Evolutionary conservation across 1,139 yeast genomes (phyloP), one percentile per base, ranked within the genome.

Genomic region (Geotrichum fermentans): DNA sequence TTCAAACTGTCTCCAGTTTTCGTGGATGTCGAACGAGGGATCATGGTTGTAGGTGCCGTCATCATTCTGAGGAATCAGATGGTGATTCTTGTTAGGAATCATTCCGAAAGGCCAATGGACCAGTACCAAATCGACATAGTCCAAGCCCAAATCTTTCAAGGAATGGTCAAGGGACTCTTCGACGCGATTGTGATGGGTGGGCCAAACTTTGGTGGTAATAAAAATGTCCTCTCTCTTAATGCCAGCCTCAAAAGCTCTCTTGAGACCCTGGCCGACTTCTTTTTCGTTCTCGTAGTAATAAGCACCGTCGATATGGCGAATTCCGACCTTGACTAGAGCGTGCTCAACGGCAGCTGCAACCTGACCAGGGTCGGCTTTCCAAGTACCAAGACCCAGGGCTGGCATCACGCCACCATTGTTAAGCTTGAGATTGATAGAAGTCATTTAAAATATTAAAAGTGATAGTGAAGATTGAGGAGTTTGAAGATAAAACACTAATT

Each of bases 81-180:
- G 64, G 52, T 71, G 71, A 50, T 68, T 66, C 47, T 73, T 71
- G 34, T 67, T 66, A 39, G 70, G 70, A 52, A 73, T 73, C 50
- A 78, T 62, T 1, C 86, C 75, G 45, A 78, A 73, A 2, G 97
- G 97, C 96, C 95, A 88, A 69, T 90, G 97, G 61, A 86, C 77
- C 64, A 90, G 74, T 65, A 82, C 83, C 59, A 89, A 72, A 65
- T 90, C 97, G 50, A 90, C 82, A 61, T 89, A 89, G 47, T 85
- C 95, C 58, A 86, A 69, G 1, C 83, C 83, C 59, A 89, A 72
- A 60, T 80, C 79, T 58, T 75, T 64, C 61, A 90, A 73, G 2
- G 94, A 82, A 44, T 64, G 68, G 45, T 82, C 77, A 51, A 88
- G 69, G 4, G 84, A 86, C 38, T 64, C 72, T 41, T 68, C 81